These are phyloP conservation scores for Nannizziopsis arthrosporioides DNA, from an alignment of 2,329 filamentous ascomycete genomes.

Conservation along the genomic window DNA sequence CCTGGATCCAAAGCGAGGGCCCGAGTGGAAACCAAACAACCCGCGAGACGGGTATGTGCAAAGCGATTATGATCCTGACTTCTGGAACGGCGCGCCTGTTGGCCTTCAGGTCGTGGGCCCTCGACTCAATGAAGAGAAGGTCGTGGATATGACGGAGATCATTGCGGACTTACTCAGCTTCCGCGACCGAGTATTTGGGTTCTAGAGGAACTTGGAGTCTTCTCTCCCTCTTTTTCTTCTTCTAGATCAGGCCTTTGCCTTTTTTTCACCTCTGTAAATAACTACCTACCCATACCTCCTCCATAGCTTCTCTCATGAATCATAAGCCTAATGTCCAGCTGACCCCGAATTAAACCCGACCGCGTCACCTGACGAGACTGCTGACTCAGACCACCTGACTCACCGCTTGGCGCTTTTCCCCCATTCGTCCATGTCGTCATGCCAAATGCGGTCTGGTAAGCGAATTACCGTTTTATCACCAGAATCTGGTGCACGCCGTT, in stretches of 20 bases:
- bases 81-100: conserved; percentile 9
- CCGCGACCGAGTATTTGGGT: conserved; percentile 6
- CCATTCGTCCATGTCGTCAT: too few species aligned
- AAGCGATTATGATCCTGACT: conserved; percentile 34
- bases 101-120: too few species aligned
- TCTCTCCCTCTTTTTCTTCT: not conserved
- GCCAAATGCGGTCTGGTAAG: too few species aligned
- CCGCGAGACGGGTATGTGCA: conserved; percentile 20
- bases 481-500: too few species aligned
- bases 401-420: too few species aligned
- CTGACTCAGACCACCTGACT: too few species aligned
- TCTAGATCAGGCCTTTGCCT: not conserved
- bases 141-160: conserved; percentile 23
- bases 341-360: too few species aligned
- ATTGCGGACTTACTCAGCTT: conserved; percentile 2
- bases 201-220: not conserved
- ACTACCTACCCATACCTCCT: not conserved
- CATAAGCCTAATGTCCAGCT: too few species aligned
- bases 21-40: conserved; percentile 21
- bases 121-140: conserved; percentile 11
- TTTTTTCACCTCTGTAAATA: not conserved
- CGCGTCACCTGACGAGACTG: too few species aligned
- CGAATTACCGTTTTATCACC: too few species aligned
- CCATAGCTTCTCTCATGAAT: too few species aligned
- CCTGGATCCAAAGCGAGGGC: conserved; percentile 13